phyloP scores from a whole-genome alignment of 768 basidiomycete genomes.

The Cystobasidium ongulense region DNA sequence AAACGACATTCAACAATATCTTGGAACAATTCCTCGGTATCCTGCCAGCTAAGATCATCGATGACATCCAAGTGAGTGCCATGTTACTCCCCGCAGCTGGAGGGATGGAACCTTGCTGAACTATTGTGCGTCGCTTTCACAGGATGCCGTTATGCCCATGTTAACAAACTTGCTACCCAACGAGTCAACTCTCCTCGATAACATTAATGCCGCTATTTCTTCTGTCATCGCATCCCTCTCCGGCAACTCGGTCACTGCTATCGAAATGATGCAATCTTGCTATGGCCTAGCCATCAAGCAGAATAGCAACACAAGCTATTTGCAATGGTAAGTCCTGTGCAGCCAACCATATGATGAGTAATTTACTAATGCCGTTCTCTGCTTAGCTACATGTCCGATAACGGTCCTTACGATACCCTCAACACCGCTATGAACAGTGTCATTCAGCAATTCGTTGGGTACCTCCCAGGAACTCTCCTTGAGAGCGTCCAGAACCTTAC shows the following conservation, averaged over 20 bases:
- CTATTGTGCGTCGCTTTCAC: background rate
- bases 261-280: constrained; percentile 31
- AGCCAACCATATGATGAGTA: no score
- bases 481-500: constrained; percentile 38
- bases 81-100: no score
- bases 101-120: no score
- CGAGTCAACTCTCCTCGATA: constrained; percentile 32
- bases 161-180: constrained; percentile 37
- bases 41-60: constrained; percentile 39
- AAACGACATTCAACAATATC: constrained; percentile 35
- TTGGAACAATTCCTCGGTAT: constrained; percentile 41
- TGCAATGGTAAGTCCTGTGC: constrained; percentile 33
- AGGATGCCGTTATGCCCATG: constrained; percentile 37
- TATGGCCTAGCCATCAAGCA: constrained; percentile 36
- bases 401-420: constrained; percentile 36
- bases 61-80: constrained; percentile 29
- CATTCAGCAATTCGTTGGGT: constrained; percentile 38
- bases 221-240: constrained; percentile 36
- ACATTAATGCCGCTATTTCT: constrained; percentile 33
- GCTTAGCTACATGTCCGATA: constrained; percentile 25
- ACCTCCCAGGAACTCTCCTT: constrained; percentile 35
- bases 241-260: constrained; percentile 37
- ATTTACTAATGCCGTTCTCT: no score
- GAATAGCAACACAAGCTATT: constrained; percentile 34
- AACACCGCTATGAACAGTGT: constrained; percentile 37